A percentile compares a stretch with the other conserved stretches of the same genome.
phyloP scores from a whole-genome alignment of 1,139 yeast species.

The Magnusiomyces clavatus region DNA sequence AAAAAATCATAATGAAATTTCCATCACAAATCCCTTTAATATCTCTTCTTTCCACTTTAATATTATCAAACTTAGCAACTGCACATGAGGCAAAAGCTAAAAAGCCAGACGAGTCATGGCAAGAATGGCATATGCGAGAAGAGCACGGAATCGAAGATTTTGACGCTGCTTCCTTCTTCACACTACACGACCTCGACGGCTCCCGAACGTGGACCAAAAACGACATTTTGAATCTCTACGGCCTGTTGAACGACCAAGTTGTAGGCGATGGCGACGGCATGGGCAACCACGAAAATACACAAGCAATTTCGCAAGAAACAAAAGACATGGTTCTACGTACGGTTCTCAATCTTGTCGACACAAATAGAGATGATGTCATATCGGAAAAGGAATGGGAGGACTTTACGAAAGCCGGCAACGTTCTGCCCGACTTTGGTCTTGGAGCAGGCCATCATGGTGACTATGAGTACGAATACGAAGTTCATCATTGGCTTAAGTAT shows the following conservation, averaged over 20 bases:
- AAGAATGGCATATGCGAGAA: conserved; percentile 66
- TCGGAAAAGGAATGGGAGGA: conserved; percentile 62
- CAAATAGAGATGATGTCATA: conserved; percentile 57
- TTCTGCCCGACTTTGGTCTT: conserved; percentile 84
- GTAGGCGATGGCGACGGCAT: conserved; percentile 89
- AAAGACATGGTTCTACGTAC: conserved; percentile 49
- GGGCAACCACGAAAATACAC: conserved; percentile 67
- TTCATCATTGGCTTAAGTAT: conserved; percentile 88
- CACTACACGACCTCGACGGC: conserved; percentile 63
- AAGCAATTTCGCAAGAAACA: conserved; percentile 45
- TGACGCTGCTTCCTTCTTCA: conserved; percentile 74
- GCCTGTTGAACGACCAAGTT: conserved; percentile 53
- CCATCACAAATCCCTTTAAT: too few relatives aligned
- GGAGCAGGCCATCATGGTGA: conserved; percentile 98
- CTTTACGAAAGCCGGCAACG: conserved; percentile 57
- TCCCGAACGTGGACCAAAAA: conserved; percentile 34
- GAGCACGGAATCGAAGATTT: conserved; percentile 75
- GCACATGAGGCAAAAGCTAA: conserved; percentile 4
- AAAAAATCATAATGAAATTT: too few relatives aligned
- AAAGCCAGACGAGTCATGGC: conserved; percentile 28
- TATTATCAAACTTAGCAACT: neutral
- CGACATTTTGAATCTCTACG: conserved; percentile 77
- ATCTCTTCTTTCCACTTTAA: too few relatives aligned
- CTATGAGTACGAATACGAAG: conserved; percentile 87
- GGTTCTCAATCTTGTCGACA: conserved; percentile 56